A percentile compares a stretch with the other conserved stretches of the same genome.
These are phyloP conservation scores for Monosporascus ibericus DNA, from an alignment of 2,329 filamentous ascomycete genomes.

Conservation along the genomic window DNA sequence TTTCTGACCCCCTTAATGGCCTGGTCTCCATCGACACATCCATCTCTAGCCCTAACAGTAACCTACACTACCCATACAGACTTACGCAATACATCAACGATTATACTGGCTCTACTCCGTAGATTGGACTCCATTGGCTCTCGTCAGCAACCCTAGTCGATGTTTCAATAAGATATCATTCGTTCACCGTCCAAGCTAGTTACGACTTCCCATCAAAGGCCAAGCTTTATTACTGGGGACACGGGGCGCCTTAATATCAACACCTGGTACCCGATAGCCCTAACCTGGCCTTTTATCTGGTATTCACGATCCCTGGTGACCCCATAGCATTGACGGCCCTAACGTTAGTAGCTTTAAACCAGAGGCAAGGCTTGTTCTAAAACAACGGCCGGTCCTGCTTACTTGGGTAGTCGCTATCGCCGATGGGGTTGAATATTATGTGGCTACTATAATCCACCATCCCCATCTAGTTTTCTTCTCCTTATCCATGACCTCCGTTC, in stretches of 20 bases:
- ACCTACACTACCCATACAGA: no score
- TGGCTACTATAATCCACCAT: neutral
- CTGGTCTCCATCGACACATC: neutral
- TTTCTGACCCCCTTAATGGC: no score
- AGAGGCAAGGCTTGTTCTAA: neutral
- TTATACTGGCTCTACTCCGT: slow-evolving; percentile 1
- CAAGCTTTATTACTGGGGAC: neutral
- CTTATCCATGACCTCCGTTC: slow-evolving; percentile 25
- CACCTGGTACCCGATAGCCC: neutral
- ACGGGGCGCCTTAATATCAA: neutral
- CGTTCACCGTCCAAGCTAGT: slow-evolving; percentile 8
- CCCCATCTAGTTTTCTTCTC: slow-evolving; percentile 6
- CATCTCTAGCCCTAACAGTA: neutral
- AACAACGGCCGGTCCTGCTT: neutral
- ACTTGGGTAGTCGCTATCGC: neutral
- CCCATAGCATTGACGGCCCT: neutral
- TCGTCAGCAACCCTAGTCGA: slow-evolving; percentile 12
- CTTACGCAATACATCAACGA: neutral
- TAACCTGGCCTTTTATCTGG: no score
- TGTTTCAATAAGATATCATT: slow-evolving; percentile 11
- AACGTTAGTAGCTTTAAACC: neutral
- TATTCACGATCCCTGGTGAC: no score
- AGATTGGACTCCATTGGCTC: slow-evolving; percentile 17
- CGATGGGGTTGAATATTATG: neutral
- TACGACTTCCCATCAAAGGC: neutral